Percentiles rank a stretch among this genome's conserved stretches.
Conservation (phyloP, 2,329 filamentous ascomycete genomes). For the Colletotrichum liriopes region DNA sequence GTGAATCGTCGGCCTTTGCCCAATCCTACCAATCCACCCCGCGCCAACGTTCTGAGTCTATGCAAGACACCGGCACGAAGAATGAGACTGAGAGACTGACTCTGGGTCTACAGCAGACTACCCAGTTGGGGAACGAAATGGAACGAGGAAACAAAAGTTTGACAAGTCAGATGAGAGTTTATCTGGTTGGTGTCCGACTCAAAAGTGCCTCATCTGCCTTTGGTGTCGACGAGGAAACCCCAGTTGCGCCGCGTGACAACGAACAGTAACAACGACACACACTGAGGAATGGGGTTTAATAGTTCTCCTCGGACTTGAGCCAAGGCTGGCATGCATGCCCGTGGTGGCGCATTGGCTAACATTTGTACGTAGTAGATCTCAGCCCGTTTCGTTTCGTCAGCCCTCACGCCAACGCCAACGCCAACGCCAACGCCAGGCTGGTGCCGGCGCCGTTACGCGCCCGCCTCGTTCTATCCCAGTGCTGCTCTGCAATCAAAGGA, state of each 20-base stretch:
- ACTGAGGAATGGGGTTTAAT: not conserved
- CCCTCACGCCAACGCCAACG: not conserved
- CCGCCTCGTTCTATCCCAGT: not conserved
- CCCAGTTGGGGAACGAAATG: conserved; percentile 13
- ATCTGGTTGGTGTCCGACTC: conserved; percentile 13
- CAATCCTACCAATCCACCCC: not conserved
- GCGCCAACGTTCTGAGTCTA: not conserved
- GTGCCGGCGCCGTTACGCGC: conserved; percentile 4
- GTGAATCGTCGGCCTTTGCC: conserved; percentile 9
- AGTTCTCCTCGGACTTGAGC: not conserved
- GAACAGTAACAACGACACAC: not conserved
- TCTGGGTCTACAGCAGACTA: conserved; percentile 13
- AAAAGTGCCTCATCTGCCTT: conserved; percentile 15
- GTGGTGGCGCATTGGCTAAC: not conserved
- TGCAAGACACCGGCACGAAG: not conserved
- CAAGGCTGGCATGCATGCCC: not conserved
- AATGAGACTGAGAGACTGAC: not conserved
- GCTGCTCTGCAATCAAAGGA: conserved; percentile 19
- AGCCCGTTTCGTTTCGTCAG: not conserved
- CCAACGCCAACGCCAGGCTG: not conserved
- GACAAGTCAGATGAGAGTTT: conserved; percentile 22
- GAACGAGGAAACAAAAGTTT: conserved; percentile 22
- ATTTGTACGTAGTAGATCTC: not conserved
- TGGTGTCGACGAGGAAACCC: not conserved
- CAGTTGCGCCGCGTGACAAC: too few relatives aligned